phyloP scores from a whole-genome alignment of 2,329 filamentous ascomycete species.

The Botryotinia convoluta region DNA sequence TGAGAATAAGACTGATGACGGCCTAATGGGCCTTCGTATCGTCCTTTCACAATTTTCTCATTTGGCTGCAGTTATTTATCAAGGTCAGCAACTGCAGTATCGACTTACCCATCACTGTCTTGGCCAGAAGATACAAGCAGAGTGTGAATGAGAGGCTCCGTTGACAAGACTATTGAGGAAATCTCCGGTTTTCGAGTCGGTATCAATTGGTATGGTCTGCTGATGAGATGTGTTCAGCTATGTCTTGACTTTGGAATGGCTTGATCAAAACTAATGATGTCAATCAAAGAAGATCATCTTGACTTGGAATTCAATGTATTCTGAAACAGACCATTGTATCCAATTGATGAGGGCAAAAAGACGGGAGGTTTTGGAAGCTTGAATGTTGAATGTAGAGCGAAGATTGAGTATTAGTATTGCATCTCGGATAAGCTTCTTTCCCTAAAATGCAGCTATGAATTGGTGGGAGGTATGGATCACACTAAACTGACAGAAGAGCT shows the following conservation, averaged over 20 bases:
- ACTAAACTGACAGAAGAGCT: background rate
- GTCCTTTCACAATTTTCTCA: too few relatives aligned
- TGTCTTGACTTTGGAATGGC: fast-evolving
- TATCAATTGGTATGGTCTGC: background rate
- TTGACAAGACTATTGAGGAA: background rate
- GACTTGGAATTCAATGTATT: background rate
- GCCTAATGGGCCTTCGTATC: fast-evolving
- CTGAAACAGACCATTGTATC: background rate
- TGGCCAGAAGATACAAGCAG: background rate
- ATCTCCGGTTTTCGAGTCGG: fast-evolving
- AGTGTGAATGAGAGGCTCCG: background rate
- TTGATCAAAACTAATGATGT: background rate
- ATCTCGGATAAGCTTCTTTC: background rate
- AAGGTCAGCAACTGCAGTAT: background rate
- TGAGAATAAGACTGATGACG: background rate
- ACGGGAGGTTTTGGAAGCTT: background rate
- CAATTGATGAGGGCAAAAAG: background rate
- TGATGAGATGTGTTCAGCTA: fast-evolving
- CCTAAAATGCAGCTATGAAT: background rate
- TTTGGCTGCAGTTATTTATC: background rate
- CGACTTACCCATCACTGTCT: background rate
- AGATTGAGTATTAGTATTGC: background rate
- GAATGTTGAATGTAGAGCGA: background rate
- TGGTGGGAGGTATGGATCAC: fast-evolving
- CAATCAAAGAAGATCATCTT: background rate